Conservation (phyloP, 148 eudicot species). For the Cornus suecica region DNA sequence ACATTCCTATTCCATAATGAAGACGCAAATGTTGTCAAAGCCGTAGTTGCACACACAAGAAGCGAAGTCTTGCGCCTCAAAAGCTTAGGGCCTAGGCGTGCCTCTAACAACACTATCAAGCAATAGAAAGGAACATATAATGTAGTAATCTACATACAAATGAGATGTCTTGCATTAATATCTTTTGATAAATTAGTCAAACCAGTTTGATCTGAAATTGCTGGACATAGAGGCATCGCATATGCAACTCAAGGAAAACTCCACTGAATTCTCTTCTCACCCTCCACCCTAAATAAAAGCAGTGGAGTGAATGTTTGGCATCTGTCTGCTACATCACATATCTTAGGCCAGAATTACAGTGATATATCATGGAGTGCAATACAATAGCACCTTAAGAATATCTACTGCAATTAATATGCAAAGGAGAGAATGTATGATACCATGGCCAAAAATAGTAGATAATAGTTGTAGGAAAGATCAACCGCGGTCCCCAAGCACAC, state of each 20-base stretch:
- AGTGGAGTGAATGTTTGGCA: constrained; percentile 11
- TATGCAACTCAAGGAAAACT: constrained; percentile 4
- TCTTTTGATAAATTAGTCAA: background rate
- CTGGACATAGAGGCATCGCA: background rate
- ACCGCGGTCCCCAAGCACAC: constrained; percentile 13
- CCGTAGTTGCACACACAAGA: no score
- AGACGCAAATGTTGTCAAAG: no score
- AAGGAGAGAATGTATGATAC: constrained; percentile 23
- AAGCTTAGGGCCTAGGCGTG: no score
- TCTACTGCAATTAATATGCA: constrained; percentile 8
- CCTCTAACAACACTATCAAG: no score
- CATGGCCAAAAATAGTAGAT: constrained; percentile 27
- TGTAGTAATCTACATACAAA: background rate
- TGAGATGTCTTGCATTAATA: background rate
- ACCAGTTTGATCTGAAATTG: background rate
- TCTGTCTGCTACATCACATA: constrained; percentile 21
- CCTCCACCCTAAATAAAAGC: constrained; percentile 25
- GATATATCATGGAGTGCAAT: constrained; percentile 15
- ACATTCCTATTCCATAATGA: no score
- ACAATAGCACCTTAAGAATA: constrained; percentile 17
- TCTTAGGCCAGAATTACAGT: constrained; percentile 24
- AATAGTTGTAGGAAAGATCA: constrained; percentile 20
- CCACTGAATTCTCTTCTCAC: constrained; percentile 9
- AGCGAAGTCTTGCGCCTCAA: no score
- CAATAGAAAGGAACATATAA: background rate